Evolutionary conservation across 495 filamentous ascomycete species (phyloP), one percentile per base, ranked within the genome.

Genomic region (Penicillium robsamsonii): DNA sequence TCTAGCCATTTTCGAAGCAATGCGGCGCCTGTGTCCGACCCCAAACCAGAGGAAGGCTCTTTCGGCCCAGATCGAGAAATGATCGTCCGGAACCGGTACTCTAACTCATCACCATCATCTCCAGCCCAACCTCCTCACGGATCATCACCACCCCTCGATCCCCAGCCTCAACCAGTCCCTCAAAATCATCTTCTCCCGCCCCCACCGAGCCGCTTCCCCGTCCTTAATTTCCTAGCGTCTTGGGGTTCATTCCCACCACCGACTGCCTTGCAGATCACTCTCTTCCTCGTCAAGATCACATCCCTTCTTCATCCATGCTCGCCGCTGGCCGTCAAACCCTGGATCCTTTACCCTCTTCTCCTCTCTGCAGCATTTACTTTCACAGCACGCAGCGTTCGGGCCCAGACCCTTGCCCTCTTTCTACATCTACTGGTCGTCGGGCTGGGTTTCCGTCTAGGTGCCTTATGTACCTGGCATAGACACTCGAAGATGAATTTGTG

Each of bases 331-430:
- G 76, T 79, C 11, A 82, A 80, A 44, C 74, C 83, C 5, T 81
- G 75, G 74, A 67, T 88, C 25, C 71, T 77, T 29, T 90, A 87
- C 60, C 81, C 85, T 30, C 66, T 90, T 17, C 67, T 90, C 5
- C 64, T 73, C 15, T 58, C 88, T 5, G 86, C 87, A 18, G 77
- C 78, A 0, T 53, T 88, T 5, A 83, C 86, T 42, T 59, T 81
- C 10, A 59, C 63, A 10, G 47, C 57, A 8, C 67, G 52, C 35
- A 72, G 66, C 24, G 17, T 70, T 6, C 53, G 47, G 2, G 25
- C 66, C 8, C 75, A 77, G 47, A 25, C 59, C 9, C 12, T 69
- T 15, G 60, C 64, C 10, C 50, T 67, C 2, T 9, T 70, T 9
- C 22, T 70, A 8, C 75, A 79, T 63, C 43, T 76, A 13, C 10